A percentile compares a stretch with the other conserved stretches of the same genome.
Evolutionary conservation across 495 filamentous ascomycete genomes (phyloP).

Genomic region (Penicillium samsonianum): DNA sequence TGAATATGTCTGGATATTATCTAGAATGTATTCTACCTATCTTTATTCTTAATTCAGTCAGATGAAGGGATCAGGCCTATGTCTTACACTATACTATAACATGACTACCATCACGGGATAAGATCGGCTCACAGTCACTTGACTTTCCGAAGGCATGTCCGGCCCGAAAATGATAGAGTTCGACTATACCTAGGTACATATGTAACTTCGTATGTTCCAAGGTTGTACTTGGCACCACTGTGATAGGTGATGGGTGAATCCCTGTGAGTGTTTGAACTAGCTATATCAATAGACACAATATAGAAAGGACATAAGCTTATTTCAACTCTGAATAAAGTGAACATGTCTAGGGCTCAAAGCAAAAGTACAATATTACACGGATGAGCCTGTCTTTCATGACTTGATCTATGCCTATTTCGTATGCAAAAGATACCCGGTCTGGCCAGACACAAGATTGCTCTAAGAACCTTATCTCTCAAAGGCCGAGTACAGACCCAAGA

Average conservation of each 20-base stretch:
- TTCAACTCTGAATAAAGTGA: background rate
- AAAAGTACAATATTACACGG: background rate
- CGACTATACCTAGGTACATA: background rate
- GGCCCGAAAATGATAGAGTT: background rate
- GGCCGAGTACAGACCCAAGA: background rate
- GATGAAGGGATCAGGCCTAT: background rate
- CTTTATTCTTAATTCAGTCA: constrained; percentile 2
- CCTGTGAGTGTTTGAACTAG: no score
- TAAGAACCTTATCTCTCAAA: background rate
- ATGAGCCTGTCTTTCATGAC: background rate
- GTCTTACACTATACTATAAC: background rate
- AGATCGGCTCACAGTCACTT: constrained; percentile 1
- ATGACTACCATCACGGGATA: constrained; percentile 6
- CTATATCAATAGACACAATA: background rate
- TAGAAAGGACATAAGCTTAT: background rate
- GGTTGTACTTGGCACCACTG: no score
- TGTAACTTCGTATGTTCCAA: no score
- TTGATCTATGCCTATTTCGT: background rate
- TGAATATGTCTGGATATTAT: background rate
- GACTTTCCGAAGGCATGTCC: background rate
- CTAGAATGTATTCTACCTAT: background rate
- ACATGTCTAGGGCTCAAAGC: background rate
- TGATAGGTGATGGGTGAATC: background rate
- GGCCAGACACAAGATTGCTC: background rate
- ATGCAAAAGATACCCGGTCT: background rate